Evolutionary conservation across 495 filamentous ascomycete species (phyloP).

Genomic region (Penicillium cataractarum): DNA sequence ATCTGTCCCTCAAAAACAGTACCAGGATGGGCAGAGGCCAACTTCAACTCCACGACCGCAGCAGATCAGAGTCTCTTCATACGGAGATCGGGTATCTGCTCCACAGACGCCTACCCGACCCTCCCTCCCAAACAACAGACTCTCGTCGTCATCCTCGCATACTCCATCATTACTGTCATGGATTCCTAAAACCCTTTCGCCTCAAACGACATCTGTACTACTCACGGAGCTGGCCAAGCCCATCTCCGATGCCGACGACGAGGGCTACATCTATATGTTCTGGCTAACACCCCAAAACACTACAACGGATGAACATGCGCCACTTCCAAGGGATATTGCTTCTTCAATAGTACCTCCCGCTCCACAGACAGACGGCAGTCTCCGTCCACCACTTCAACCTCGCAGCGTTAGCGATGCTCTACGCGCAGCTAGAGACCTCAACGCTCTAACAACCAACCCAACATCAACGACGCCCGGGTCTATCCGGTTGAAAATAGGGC

Average conservation of each 20-base stretch:
- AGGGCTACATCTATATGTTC: constrained; percentile 98
- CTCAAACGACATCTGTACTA: constrained; percentile 65
- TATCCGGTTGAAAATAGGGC: constrained; percentile 89
- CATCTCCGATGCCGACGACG: constrained; percentile 73
- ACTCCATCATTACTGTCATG: constrained; percentile 59
- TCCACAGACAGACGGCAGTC: constrained; percentile 16
- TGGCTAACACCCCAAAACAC: constrained; percentile 71
- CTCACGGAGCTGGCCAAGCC: constrained; percentile 82
- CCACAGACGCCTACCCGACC: constrained; percentile 20
- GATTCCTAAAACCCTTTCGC: constrained; percentile 65
- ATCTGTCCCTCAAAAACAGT: constrained; percentile 12
- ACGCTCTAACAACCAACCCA: constrained; percentile 41
- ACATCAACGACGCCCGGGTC: constrained; percentile 40
- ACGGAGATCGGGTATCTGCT: constrained; percentile 17
- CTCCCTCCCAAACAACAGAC: constrained; percentile 13
- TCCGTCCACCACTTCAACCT: constrained; percentile 43
- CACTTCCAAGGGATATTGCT: constrained; percentile 60
- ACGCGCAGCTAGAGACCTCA: constrained; percentile 52
- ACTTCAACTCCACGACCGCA: constrained; percentile 11
- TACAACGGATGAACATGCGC: constrained; percentile 25
- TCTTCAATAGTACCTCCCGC: constrained; percentile 58
- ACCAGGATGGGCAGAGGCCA: constrained; percentile 12
- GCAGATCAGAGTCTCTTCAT: constrained; percentile 11
- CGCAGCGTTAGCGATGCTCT: constrained; percentile 70
- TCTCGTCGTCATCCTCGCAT: constrained; percentile 45